Base-by-base conservation (phyloP, 805 yeast species). In the Ogataea populi-albae region DNA sequence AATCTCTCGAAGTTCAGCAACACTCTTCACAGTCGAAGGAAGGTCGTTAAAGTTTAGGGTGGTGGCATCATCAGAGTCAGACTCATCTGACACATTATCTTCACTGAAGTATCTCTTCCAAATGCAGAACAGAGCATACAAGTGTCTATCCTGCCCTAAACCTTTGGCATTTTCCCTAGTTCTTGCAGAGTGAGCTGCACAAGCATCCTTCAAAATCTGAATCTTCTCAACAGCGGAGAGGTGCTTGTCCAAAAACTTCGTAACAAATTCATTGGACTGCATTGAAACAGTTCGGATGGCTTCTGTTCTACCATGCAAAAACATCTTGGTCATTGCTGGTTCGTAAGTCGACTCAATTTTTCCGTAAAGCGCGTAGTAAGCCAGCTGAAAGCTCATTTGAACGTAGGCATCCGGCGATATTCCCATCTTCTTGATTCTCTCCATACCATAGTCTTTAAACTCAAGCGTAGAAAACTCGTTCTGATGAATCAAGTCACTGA, bases 341-440 rank as follows among this genome's bases (percentile, higher is more conserved):
- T 88, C 97, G 58, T 88, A 88, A 5, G 95, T 86, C 46, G 94
- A 85, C 60, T 87, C 97, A 25, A 87, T 91, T 55, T 84, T 85
- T 32, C 97, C 96, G 56, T 88, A 88, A 24, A 88, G 69, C 0
- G 96, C 94, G 55, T 86, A 88, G 60, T 87, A 88, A 4, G 95
- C 87, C 6, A 93, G 86, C 61, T 88, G 96, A 68, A 87, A 86
- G 17, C 88, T 82, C 91, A 88, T 86, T 59, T 88, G 97, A 24
- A 84, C 81, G 62, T 84, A 88, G 0, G 97, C 97, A 68, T 88
- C 97, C 0, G 97, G 97, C 2, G 94, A 84, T 58, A 80, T 81
- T 43, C 87, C 89, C 77, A 86, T 81, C 40, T 76, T 76, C 57
- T 88, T 88, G 56, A 88, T 87, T 39, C 76, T 71, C 34, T 80